A percentile compares a stretch with the other conserved stretches of the same genome.
These are phyloP conservation scores for Penicillium angulare DNA, from an alignment of 495 filamentous ascomycete species.

Conservation along the genomic window DNA sequence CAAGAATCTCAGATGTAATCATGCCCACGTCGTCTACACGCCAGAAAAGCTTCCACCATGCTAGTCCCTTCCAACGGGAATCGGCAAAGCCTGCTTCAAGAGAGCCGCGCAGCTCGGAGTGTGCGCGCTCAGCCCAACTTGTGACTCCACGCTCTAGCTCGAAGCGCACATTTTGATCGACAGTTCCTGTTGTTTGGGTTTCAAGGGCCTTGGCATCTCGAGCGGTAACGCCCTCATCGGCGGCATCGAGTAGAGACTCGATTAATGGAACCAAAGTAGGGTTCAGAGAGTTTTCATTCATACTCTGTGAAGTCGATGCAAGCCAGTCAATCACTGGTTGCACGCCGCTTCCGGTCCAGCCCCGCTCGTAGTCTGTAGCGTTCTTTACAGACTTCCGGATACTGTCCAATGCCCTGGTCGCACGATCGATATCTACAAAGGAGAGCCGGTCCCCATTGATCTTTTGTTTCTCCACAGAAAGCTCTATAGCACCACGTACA, in stretches of 20 bases:
- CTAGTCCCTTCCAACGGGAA: constrained; percentile 67
- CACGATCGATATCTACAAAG: constrained; percentile 55
- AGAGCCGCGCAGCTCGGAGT: constrained; percentile 76
- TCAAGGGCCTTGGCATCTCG: constrained; percentile 45
- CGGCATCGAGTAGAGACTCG: constrained; percentile 59
- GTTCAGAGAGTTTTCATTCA: constrained; percentile 49
- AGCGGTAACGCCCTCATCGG: constrained; percentile 51
- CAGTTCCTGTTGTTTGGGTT: constrained; percentile 29
- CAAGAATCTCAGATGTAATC: constrained; percentile 74
- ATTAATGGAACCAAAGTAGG: constrained; percentile 64
- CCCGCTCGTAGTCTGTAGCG: constrained; percentile 65
- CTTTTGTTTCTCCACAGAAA: constrained; percentile 37
- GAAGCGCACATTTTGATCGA: constrained; percentile 42
- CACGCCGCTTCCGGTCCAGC: constrained; percentile 71
- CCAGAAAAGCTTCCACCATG: constrained; percentile 97
- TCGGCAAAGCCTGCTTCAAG: constrained; percentile 72
- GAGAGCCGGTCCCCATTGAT: constrained; percentile 29
- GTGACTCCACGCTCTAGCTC: constrained; percentile 57
- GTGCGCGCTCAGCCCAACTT: constrained; percentile 73
- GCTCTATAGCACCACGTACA: constrained; percentile 56
- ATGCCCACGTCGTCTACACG: constrained; percentile 85
- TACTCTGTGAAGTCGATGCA: constrained; percentile 42
- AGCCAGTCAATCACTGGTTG: constrained; percentile 69
- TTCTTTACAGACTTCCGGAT: constrained; percentile 69
- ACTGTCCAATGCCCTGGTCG: constrained; percentile 55